A percentile compares a stretch with the other conserved stretches of the same genome.
phyloP scores from a whole-genome alignment of 139 green algal species.

The Micractinium conductrix region DNA sequence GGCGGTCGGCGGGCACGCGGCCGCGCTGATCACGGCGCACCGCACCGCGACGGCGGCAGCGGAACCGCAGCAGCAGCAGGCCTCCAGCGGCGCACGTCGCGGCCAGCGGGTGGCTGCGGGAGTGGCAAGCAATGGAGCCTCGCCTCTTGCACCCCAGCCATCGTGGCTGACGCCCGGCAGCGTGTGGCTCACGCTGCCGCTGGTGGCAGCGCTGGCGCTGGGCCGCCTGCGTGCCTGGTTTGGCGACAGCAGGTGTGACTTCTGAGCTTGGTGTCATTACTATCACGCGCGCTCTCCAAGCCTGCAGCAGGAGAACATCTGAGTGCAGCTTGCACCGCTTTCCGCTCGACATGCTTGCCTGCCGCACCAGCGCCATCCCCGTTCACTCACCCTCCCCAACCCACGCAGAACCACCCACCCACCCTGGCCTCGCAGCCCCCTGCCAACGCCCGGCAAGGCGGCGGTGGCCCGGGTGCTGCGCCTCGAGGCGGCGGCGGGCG shows the following conservation, averaged over 20 bases:
- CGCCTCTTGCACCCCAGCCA: no score
- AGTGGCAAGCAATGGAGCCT: no score
- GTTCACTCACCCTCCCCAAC: no score
- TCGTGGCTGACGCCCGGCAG: neutral
- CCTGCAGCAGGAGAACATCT: neutral
- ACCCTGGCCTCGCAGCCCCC: neutral
- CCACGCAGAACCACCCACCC: no score
- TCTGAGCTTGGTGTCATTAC: no score
- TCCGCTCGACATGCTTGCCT: no score
- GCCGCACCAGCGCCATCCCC: no score
- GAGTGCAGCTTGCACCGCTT: no score
- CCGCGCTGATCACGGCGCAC: neutral
- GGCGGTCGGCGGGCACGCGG: conserved; percentile 11
- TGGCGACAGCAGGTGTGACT: neutral
- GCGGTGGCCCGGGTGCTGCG: conserved; percentile 38
- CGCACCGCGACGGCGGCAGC: neutral
- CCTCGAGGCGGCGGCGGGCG: conserved; percentile 23
- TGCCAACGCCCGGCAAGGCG: neutral
- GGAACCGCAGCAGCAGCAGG: conserved; percentile 8
- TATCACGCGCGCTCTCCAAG: neutral
- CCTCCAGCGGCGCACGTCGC: no score
- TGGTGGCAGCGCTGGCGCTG: conserved; percentile 16
- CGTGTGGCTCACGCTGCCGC: conserved; percentile 15
- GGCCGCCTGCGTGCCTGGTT: conserved; percentile 26
- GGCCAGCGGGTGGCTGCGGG: no score